Conservation (phyloP, 805 yeast genomes). For the Saturnispora kantuleensis region DNA sequence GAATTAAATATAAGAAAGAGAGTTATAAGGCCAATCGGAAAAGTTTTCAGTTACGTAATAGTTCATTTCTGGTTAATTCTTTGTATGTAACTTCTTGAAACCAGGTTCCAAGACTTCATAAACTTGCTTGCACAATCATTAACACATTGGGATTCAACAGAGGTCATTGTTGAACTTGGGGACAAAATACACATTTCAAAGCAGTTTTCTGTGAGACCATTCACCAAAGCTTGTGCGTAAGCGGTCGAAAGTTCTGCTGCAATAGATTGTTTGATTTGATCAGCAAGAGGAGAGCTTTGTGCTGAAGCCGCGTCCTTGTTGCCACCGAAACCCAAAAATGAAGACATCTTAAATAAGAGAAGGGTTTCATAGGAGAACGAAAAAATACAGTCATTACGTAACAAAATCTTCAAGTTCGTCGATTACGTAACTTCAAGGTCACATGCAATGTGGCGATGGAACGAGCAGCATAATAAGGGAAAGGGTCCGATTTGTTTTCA, state of each 20-base stretch:
- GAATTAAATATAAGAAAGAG: neutral
- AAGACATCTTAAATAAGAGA: slow-evolving; percentile 17
- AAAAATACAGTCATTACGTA: neutral
- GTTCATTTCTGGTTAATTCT: slow-evolving; percentile 37
- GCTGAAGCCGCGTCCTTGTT: slow-evolving; percentile 9
- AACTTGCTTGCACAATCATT: slow-evolving; percentile 76
- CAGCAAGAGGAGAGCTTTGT: slow-evolving; percentile 32
- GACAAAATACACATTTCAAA: slow-evolving; percentile 64
- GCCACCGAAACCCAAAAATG: slow-evolving; percentile 26
- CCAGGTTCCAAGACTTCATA: slow-evolving; percentile 83
- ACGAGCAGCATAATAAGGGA: too few relatives aligned
- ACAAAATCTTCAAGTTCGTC: too few relatives aligned
- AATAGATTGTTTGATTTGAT: slow-evolving; percentile 59
- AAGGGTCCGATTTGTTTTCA: too few relatives aligned
- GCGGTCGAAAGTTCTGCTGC: slow-evolving; percentile 83
- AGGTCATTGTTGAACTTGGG: slow-evolving; percentile 38
- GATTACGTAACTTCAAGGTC: too few relatives aligned
- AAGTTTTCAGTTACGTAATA: neutral
- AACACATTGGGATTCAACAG: slow-evolving; percentile 56
- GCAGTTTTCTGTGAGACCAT: slow-evolving; percentile 78
- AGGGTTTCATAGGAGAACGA: neutral
- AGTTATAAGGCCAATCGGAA: neutral
- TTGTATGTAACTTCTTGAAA: slow-evolving; percentile 65
- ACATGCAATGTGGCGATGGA: too few relatives aligned
- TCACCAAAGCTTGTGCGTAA: slow-evolving; percentile 80